A percentile compares a stretch with the other conserved stretches of the same genome.
These are phyloP conservation scores for Rhodotorula graminis DNA, from an alignment of 768 basidiomycete species.

Conservation along the genomic window DNA sequence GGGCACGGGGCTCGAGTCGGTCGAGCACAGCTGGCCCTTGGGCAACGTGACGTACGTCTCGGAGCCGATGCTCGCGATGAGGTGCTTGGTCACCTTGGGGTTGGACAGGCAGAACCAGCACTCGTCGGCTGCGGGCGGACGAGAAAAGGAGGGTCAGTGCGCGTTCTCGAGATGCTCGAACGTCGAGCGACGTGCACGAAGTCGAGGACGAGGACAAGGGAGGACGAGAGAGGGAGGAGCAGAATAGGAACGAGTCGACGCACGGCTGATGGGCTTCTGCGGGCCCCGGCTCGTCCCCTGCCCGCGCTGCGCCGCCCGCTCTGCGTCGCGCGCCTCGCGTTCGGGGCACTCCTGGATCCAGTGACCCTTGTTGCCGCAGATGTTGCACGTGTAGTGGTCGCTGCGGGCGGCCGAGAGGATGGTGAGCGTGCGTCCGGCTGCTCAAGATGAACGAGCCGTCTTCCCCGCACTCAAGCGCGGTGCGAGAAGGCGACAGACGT, in stretches of 20 bases:
- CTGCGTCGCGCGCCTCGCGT: constrained; percentile 26
- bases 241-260: constrained; percentile 42
- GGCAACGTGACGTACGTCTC: constrained; percentile 96
- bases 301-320: constrained; percentile 52
- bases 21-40: constrained; percentile 65
- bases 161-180: no score
- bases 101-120: constrained; percentile 99
- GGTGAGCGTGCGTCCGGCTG: no score
- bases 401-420: neutral
- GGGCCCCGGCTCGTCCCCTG: constrained; percentile 36
- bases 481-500: no score
- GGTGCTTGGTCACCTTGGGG: constrained; percentile 87
- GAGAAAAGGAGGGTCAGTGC: no score
- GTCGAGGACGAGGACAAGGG: neutral
- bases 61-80: constrained; percentile 85
- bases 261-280: constrained; percentile 75
- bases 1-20: constrained; percentile 57
- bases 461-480: no score
- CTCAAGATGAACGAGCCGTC: no score
- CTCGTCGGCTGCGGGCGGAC: constrained; percentile 62
- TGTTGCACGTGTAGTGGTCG: constrained; percentile 69
- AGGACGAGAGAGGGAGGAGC: neutral
- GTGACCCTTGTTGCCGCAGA: constrained; percentile 67
- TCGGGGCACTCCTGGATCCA: constrained; percentile 77
- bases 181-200: neutral